Evolutionary conservation across 345 rosid genomes (phyloP).

Genomic region (Citrus unshiu): DNA sequence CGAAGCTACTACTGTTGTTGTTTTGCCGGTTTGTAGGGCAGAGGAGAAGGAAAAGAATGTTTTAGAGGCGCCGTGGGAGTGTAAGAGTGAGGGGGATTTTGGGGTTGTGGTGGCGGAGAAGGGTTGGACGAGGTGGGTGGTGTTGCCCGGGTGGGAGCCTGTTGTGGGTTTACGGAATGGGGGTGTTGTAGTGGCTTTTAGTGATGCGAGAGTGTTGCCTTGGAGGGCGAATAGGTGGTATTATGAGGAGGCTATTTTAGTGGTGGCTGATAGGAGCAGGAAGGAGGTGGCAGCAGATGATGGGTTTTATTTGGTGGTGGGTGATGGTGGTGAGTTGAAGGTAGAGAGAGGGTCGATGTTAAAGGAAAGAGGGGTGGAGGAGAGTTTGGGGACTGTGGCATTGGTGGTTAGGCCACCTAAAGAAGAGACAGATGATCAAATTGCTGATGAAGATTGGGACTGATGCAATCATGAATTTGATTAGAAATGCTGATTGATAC

Average conservation of each 20-base stretch:
- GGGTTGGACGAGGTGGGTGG: constrained; percentile 90
- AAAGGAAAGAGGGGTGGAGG: constrained; percentile 53
- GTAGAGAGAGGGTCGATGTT: constrained; percentile 68
- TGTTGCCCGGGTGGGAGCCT: constrained; percentile 71
- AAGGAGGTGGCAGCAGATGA: constrained; percentile 49
- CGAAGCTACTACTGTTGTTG: constrained; percentile 56
- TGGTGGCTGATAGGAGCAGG: constrained; percentile 60
- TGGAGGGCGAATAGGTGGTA: constrained; percentile 73
- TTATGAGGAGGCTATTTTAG: constrained; percentile 70
- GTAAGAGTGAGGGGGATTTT: constrained; percentile 56
- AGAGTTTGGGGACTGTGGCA: constrained; percentile 58
- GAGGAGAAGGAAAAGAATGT: constrained; percentile 49
- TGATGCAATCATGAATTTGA: constrained; percentile 14
- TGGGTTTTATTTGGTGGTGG: constrained; percentile 65
- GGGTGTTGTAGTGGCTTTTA: constrained; percentile 69
- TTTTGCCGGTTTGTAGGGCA: constrained; percentile 73
- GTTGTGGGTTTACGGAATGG: constrained; percentile 39
- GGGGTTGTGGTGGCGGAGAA: constrained; percentile 74
- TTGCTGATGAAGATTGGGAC: constrained; percentile 74
- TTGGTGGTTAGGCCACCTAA: constrained; percentile 79
- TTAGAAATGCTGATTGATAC: constrained; percentile 14
- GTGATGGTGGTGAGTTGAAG: constrained; percentile 39
- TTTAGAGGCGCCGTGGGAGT: constrained; percentile 62
- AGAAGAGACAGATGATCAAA: constrained; percentile 58
- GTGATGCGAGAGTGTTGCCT: constrained; percentile 66